Evolutionary conservation across 2,329 filamentous ascomycete genomes (phyloP).

Genomic region (Cladosporium phlei): DNA sequence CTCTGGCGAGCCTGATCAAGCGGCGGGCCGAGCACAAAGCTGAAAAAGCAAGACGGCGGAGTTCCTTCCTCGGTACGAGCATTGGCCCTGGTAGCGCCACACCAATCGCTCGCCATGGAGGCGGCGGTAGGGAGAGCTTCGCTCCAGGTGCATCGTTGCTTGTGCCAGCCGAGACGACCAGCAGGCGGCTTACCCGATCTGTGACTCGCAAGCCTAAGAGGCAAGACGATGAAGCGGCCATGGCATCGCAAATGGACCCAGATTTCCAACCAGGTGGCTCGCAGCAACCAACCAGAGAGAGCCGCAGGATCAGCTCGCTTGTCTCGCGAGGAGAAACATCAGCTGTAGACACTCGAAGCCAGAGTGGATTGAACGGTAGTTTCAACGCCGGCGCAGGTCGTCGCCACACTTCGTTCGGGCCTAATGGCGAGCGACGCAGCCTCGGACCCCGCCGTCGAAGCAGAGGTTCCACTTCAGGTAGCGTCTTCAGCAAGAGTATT

Average conservation of each 20-base stretch:
- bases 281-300: conserved; percentile 50
- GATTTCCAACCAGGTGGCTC: conserved; percentile 41
- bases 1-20: conserved; percentile 40
- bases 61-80: conserved; percentile 55
- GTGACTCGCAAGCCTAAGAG: conserved; percentile 25
- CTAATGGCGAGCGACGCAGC: conserved; percentile 60
- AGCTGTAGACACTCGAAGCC: conserved; percentile 42
- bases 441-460: conserved; percentile 45
- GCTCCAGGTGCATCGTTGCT: conserved; percentile 45
- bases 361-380: conserved; percentile 31
- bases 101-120: conserved; percentile 58
- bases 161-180: conserved; percentile 20
- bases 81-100: conserved; percentile 69
- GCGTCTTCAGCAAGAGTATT: conserved; percentile 31
- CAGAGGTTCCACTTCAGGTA: conserved; percentile 54
- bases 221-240: conserved; percentile 41
- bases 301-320: conserved; percentile 85
- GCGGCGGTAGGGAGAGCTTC: conserved; percentile 72
- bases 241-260: conserved; percentile 48
- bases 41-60: conserved; percentile 56
- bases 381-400: conserved; percentile 54
- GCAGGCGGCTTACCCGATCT: conserved; percentile 18
- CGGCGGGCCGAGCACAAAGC: conserved; percentile 35
- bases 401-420: conserved; percentile 67
- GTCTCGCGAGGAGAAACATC: conserved; percentile 82